A percentile compares a stretch with the other conserved stretches of the same genome.
These are phyloP conservation scores for Penicillium concentricum DNA, from an alignment of 2,329 filamentous ascomycete genomes.

Conservation along the genomic window DNA sequence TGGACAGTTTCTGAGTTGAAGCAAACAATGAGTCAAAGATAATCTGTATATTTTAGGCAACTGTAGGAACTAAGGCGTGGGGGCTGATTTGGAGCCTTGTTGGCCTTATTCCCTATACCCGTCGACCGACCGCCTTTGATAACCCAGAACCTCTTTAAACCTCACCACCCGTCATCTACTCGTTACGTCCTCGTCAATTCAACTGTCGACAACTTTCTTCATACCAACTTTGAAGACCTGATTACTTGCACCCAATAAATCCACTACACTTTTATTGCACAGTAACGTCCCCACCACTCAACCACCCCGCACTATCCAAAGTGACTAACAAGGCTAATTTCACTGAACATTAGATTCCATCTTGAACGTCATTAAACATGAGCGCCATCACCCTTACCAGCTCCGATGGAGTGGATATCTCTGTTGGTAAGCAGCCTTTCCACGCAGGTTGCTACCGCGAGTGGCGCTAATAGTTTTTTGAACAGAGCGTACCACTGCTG, in stretches of 20 bases:
- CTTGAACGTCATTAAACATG: background rate
- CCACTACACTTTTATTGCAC: background rate
- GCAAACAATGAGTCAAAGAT: background rate
- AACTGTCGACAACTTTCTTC: background rate
- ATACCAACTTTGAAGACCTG: background rate
- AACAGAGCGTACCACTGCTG: slow-evolving; percentile 76
- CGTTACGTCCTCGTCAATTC: background rate
- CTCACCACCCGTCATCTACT: background rate
- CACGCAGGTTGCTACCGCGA: background rate
- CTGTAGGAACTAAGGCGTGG: background rate
- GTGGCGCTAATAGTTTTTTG: slow-evolving; percentile 34
- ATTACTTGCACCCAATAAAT: background rate
- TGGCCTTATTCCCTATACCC: background rate
- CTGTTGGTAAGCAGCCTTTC: slow-evolving; percentile 48
- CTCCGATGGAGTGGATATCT: slow-evolving; percentile 51
- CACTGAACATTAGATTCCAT: background rate
- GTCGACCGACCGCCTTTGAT: background rate
- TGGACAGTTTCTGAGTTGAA: too few relatives aligned
- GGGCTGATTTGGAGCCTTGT: background rate
- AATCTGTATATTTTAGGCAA: background rate
- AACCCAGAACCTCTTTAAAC: background rate
- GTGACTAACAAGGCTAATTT: background rate
- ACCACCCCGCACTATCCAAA: background rate
- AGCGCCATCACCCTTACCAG: slow-evolving; percentile 48
- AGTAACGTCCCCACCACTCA: background rate